A percentile compares a stretch with the other conserved stretches of the same genome.
Conservation (phyloP, 805 yeast genomes). For the Candida railenensis region DNA sequence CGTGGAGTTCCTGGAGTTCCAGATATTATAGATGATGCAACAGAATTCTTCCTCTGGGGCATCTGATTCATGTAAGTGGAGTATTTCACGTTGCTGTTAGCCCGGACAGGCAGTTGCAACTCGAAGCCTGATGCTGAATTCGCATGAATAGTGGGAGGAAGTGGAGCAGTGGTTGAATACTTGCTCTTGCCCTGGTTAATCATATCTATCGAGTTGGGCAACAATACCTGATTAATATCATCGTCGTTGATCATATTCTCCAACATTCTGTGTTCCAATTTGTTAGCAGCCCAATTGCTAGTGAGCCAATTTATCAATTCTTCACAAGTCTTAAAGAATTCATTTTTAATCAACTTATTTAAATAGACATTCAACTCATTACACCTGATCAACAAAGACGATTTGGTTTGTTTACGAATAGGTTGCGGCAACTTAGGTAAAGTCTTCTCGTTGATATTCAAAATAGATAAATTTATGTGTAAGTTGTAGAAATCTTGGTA, state of each 20-base stretch:
- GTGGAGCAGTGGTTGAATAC: slow-evolving; percentile 23
- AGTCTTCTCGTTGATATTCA: slow-evolving; percentile 5
- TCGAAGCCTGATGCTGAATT: slow-evolving; percentile 2
- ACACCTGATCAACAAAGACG: slow-evolving; percentile 19
- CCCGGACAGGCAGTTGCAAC: slow-evolving; percentile 16
- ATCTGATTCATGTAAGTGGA: slow-evolving; percentile 14
- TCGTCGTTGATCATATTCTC: slow-evolving; percentile 15
- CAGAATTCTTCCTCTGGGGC: background rate
- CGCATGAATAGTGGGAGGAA: slow-evolving; percentile 13
- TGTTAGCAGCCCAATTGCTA: slow-evolving; percentile 11
- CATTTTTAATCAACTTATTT: slow-evolving; percentile 16
- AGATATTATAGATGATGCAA: background rate
- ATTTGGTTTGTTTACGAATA: slow-evolving; percentile 11
- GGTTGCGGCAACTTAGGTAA: slow-evolving; percentile 35
- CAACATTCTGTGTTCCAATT: background rate
- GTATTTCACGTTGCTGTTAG: slow-evolving; percentile 13
- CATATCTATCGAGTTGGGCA: slow-evolving; percentile 20
- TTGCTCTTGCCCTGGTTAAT: slow-evolving; percentile 7
- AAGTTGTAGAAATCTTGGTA: slow-evolving; percentile 39
- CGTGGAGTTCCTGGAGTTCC: background rate
- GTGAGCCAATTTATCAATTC: slow-evolving; percentile 26
- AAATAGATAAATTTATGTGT: slow-evolving; percentile 18
- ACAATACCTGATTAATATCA: slow-evolving; percentile 11
- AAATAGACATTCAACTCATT: slow-evolving; percentile 25
- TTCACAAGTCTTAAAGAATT: slow-evolving; percentile 23